Conservation (phyloP, 441 rosid genomes). For the Populus hybrid region DNA sequence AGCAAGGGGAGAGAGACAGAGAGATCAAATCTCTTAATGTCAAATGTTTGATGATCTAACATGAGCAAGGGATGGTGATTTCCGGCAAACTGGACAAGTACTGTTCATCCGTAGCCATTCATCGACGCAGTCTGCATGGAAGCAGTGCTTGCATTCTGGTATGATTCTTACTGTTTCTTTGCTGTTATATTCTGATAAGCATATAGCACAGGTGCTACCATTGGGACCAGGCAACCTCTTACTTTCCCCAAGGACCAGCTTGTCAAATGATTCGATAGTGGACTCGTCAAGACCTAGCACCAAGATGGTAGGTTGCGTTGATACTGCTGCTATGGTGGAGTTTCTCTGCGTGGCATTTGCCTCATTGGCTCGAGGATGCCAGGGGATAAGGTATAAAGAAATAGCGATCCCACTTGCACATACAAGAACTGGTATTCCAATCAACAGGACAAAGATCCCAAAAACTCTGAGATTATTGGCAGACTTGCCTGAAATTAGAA, state of each 20-base stretch:
- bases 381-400: constrained; percentile 26
- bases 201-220: constrained; percentile 58
- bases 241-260: constrained; percentile 70
- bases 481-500: constrained; percentile 37
- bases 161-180: constrained; percentile 65
- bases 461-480: constrained; percentile 31
- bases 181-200: constrained; percentile 60
- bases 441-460: constrained; percentile 44
- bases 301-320: constrained; percentile 26
- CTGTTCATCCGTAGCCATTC: constrained; percentile 65
- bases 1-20: neutral
- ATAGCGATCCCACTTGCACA: constrained; percentile 34
- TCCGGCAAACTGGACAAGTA: constrained; percentile 70
- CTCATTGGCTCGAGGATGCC: neutral
- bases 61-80: constrained; percentile 41
- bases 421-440: constrained; percentile 39
- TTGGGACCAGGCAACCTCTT: constrained; percentile 59
- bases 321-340: constrained; percentile 13
- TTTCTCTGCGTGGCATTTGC: neutral
- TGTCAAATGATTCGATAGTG: constrained; percentile 66
- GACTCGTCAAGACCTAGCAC: constrained; percentile 55
- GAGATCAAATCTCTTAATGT: neutral
- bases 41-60: neutral
- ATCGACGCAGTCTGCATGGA: constrained; percentile 71
- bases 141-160: constrained; percentile 80